Conservation (phyloP, 2,329 filamentous ascomycete species). For the Sporothrix inflata region DNA sequence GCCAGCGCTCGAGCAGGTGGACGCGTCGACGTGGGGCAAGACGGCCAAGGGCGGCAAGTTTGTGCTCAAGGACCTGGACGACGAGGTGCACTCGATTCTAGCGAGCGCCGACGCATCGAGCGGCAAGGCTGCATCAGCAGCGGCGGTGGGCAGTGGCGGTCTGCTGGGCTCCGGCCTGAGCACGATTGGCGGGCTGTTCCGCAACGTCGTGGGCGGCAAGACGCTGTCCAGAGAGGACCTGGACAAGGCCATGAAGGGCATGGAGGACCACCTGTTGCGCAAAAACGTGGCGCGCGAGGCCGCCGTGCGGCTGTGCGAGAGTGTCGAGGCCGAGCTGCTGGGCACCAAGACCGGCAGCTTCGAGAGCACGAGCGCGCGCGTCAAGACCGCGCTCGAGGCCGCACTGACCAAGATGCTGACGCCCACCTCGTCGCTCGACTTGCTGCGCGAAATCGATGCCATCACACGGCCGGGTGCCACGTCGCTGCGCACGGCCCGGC, state of each 20-base stretch:
- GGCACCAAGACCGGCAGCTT: constrained; percentile 92
- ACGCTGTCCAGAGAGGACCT: constrained; percentile 86
- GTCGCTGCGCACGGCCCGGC: constrained; percentile 67
- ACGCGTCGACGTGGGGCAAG: constrained; percentile 81
- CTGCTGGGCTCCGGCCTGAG: constrained; percentile 79
- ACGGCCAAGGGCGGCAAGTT: constrained; percentile 95
- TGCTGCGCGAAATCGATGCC: constrained; percentile 88
- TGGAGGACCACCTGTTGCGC: constrained; percentile 91
- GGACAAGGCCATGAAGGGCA: constrained; percentile 88
- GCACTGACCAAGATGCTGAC: constrained; percentile 95
- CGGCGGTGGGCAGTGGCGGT: constrained; percentile 56
- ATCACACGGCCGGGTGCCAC: constrained; percentile 69
- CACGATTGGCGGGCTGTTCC: constrained; percentile 85
- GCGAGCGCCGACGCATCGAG: constrained; percentile 58
- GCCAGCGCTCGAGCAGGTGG: constrained; percentile 70
- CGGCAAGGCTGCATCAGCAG: constrained; percentile 66
- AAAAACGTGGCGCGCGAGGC: constrained; percentile 98
- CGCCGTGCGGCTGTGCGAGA: constrained; percentile 85
- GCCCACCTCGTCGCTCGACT: constrained; percentile 89
- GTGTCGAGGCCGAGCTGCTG: constrained; percentile 85
- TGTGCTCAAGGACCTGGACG: constrained; percentile 87
- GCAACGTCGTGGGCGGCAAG: constrained; percentile 94
- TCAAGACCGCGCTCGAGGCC: constrained; percentile 85
- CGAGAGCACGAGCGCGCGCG: constrained; percentile 80
- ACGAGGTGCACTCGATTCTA: constrained; percentile 90